A percentile compares a stretch with the other conserved stretches of the same genome.
These are phyloP conservation scores for Trametes elegans DNA, from an alignment of 768 basidiomycete genomes.

Conservation along the genomic window DNA sequence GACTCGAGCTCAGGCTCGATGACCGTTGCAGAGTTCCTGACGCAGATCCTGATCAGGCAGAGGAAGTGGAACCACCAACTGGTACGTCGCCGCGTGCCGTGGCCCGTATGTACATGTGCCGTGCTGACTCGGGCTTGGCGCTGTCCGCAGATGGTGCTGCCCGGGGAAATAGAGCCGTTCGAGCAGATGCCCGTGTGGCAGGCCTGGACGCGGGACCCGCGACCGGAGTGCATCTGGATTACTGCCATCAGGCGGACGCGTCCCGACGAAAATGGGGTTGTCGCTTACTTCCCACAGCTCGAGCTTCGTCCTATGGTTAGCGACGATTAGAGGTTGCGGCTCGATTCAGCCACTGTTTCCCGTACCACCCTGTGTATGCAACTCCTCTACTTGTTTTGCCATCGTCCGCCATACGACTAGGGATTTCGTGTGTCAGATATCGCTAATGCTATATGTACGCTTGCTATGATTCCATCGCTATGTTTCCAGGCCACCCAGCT, in stretches of 20 bases:
- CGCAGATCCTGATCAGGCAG: background rate
- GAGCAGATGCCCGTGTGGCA: background rate
- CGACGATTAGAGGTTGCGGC: too few species aligned
- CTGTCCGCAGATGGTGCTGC: background rate
- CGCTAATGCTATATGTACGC: too few species aligned
- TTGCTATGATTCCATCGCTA: too few species aligned
- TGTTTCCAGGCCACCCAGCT: too few species aligned
- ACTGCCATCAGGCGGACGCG: background rate
- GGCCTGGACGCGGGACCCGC: background rate
- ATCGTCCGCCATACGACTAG: too few species aligned
- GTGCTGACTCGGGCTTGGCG: background rate
- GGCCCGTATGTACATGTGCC: background rate
- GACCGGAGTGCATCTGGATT: background rate
- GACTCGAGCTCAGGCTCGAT: too few species aligned
- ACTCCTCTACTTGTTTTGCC: too few species aligned
- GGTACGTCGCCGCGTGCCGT: background rate
- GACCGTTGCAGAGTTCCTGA: background rate
- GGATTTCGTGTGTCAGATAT: too few species aligned
- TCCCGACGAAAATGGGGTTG: background rate
- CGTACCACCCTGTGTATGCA: too few species aligned
- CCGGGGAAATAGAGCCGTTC: background rate
- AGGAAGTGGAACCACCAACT: background rate
- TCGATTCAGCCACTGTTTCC: too few species aligned
- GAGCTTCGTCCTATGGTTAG: background rate
- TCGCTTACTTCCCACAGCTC: background rate